Evolutionary conservation across 805 yeast species (phyloP), one percentile per base, ranked within the genome.

Genomic region (Starmerella riodocensis): DNA sequence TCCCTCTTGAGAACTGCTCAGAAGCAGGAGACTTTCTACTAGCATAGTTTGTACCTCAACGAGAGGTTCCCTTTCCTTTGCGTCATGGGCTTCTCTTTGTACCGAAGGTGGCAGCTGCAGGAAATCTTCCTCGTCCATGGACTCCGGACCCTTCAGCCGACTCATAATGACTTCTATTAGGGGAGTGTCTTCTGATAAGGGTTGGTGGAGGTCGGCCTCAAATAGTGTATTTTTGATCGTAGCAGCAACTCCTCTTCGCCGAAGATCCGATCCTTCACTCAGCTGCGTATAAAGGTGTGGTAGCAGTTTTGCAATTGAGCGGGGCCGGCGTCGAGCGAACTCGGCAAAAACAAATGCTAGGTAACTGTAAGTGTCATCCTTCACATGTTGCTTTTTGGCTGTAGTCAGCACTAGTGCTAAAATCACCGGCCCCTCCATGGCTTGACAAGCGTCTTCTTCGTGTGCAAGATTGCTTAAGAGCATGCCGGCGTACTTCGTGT

Each of bases 201-300:
- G 58, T 50, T 61, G 60, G 55, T 88, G 97, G 26, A 71, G 59
- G 29, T 74, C 72, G 1, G 81, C 65, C 54, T 86, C 94, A 53
- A 88, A 88, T 36, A 88, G 63, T 0, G 88, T 72, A 60, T 88
- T 88, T 58, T 91, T 88, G 50, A 91, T 81, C 2, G 95, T 80
- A 4, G 93, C 79, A 1, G 93, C 93, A 28, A 83, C 86, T 54
- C 94, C 96, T 56, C 80, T 86, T 60, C 97, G 71, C 62, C 97
- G 75, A 20, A 74, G 73, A 52, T 73, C 74, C 12, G 82, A 67
- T 49, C 76, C 79, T 53, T 76, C 73, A 54, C 82, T 86, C 4
- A 95, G 79, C 61, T 84, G 85, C 0, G 76, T 91, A 43, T 82
- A 64, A 21, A 85, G 60, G 55, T 83, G 83, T n/a, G 85, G 74